Conservation (phyloP, 140 eudicot species). For the Stevia rebaudiana region DNA sequence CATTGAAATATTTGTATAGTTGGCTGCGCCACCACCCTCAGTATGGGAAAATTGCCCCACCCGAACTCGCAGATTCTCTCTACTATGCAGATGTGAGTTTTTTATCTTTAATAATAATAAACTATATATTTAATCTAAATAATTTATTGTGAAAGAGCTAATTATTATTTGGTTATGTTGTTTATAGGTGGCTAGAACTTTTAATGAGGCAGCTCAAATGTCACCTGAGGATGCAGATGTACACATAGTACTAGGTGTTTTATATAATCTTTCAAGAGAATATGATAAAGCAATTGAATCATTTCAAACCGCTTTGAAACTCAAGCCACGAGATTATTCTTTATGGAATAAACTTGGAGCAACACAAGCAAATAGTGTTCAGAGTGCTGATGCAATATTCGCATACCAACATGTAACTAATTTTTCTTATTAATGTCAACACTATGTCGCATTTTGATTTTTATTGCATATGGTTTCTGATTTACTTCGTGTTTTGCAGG, state of each 20-base stretch:
- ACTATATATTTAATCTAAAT: too few relatives aligned
- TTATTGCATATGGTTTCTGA: neutral
- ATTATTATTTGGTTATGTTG: neutral
- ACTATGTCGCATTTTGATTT: too few relatives aligned
- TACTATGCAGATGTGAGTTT: conserved; percentile 78
- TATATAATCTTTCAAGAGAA: conserved; percentile 86
- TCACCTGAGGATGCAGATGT: conserved; percentile 98
- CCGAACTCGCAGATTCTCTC: conserved; percentile 59
- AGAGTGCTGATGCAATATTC: conserved; percentile 87
- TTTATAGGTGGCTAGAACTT: conserved; percentile 67
- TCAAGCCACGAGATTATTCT: conserved; percentile 90
- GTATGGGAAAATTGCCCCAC: conserved; percentile 68
- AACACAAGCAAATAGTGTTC: conserved; percentile 93
- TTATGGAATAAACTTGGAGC: conserved; percentile 99
- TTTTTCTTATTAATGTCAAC: too few relatives aligned
- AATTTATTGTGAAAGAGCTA: too few relatives aligned
- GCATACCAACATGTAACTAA: conserved; percentile 71
- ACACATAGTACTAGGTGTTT: conserved; percentile 91
- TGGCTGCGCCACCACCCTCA: conserved; percentile 83
- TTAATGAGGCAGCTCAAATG: conserved; percentile 85
- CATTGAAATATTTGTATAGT: conserved; percentile 76
- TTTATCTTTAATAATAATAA: too few relatives aligned
- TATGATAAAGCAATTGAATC: conserved; percentile 89
- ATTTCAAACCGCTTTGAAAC: conserved; percentile 79
- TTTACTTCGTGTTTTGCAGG: conserved; percentile 39